Evolutionary conservation across 164 flowering plant species (phyloP).

Genomic region (Umbellularia californica): DNA sequence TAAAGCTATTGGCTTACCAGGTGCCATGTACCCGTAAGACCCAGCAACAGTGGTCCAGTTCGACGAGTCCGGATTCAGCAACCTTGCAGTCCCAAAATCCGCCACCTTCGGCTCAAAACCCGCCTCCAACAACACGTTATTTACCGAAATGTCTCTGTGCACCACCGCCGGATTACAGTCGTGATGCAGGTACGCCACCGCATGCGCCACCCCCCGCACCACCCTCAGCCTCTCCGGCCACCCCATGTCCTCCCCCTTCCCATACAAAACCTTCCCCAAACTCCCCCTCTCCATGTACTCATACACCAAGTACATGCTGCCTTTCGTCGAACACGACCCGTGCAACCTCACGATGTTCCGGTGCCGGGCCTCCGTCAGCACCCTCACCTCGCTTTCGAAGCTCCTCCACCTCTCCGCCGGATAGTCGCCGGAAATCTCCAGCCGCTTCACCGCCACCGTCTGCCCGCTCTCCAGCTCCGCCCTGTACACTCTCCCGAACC

Average conservation of each 20-base stretch:
- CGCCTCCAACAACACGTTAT: conserved; percentile 22
- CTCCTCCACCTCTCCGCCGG: conserved; percentile 1
- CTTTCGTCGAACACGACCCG: conserved; percentile 22
- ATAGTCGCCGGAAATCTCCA: conserved; percentile 4
- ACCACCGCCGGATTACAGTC: conserved; percentile 7
- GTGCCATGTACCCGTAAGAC: conserved; percentile 15
- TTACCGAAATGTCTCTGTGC: conserved; percentile 14
- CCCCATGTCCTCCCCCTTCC: conserved; percentile 2
- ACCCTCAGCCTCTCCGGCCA: conserved; percentile 21
- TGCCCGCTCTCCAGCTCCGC: conserved; percentile 15
- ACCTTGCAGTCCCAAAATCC: conserved; percentile 26
- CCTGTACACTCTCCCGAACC: conserved; percentile 27
- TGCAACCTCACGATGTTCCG: conserved; percentile 33
- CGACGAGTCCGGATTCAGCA: conserved; percentile 11
- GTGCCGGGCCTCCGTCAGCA: conserved; percentile 25
- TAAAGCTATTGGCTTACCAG: not conserved
- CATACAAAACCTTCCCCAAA: conserved; percentile 13
- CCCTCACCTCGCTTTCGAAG: conserved; percentile 20
- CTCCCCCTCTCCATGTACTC: conserved; percentile 32
- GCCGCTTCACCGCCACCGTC: conserved; percentile 20
- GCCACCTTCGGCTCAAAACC: conserved; percentile 21
- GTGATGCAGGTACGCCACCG: conserved; percentile 21
- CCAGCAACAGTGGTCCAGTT: conserved; percentile 10
- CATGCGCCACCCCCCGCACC: conserved; percentile 24
- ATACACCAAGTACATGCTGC: conserved; percentile 25